Percentiles rank a stretch among this genome's conserved stretches.
phyloP scores from a whole-genome alignment of 1,139 yeast genomes.

The Suhomyces atakaporum region DNA sequence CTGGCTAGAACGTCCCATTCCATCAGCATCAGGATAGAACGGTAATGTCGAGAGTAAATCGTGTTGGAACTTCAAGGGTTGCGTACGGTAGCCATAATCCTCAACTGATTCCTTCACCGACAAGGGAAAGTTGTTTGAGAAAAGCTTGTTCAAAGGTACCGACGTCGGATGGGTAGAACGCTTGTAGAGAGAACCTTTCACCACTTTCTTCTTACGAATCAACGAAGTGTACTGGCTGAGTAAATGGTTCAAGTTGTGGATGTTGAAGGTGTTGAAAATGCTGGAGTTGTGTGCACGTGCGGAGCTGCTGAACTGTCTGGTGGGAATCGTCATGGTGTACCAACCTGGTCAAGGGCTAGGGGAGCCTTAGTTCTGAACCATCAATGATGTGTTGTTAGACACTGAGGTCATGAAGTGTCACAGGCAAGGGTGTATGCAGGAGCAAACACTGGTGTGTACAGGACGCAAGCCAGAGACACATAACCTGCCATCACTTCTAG shows the following conservation, averaged over 20 bases:
- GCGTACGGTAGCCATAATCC: constrained; percentile 48
- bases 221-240: constrained; percentile 1
- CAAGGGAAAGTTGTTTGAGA: constrained; percentile 60
- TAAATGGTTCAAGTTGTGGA: constrained; percentile 14
- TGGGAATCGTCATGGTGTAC: too few species aligned
- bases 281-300: too few species aligned
- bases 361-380: too few species aligned
- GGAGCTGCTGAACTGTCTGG: too few species aligned
- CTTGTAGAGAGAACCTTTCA: constrained; percentile 27
- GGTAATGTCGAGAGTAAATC: constrained; percentile 49
- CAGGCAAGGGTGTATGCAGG: too few species aligned
- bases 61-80: constrained; percentile 52
- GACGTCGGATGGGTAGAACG: constrained; percentile 65
- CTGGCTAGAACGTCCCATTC: constrained; percentile 32
- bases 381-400: too few species aligned
- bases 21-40: constrained; percentile 38
- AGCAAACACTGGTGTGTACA: too few species aligned
- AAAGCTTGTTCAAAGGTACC: constrained; percentile 54
- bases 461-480: too few species aligned
- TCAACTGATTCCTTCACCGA: constrained; percentile 50
- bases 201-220: constrained; percentile 3
- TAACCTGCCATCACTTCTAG: too few species aligned
- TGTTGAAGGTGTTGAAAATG: constrained; percentile 16
- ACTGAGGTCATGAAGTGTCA: too few species aligned
- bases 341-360: too few species aligned